Evolutionary conservation across 148 eudicot species (phyloP).

Genomic region (Chenopodium berlandieri): DNA sequence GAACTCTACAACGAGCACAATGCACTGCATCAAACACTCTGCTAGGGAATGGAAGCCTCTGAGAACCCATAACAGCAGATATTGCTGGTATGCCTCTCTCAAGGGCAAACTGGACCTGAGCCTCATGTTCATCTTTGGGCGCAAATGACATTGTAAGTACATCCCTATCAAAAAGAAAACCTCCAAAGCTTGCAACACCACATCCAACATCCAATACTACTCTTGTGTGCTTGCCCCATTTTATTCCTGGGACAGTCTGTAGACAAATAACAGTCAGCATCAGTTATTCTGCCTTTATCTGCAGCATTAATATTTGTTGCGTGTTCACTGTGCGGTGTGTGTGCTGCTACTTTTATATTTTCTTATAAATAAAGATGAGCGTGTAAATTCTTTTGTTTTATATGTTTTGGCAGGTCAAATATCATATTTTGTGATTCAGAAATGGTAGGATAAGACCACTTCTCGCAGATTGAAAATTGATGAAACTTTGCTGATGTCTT

Average conservation of each 20-base stretch:
- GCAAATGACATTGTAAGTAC: constrained; percentile 86
- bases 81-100: constrained; percentile 94
- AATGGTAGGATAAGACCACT: neutral
- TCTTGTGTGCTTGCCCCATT: constrained; percentile 79
- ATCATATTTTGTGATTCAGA: neutral
- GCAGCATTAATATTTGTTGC: neutral
- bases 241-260: constrained; percentile 68
- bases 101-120: constrained; percentile 84
- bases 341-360: neutral
- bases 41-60: constrained; percentile 75
- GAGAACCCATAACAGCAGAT: constrained; percentile 84
- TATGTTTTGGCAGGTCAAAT: neutral
- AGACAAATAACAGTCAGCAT: neutral
- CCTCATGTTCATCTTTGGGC: constrained; percentile 88
- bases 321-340: neutral
- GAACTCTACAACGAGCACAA: constrained; percentile 91
- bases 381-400: too few species aligned
- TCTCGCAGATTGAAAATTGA: neutral
- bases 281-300: neutral
- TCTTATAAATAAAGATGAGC: too few species aligned
- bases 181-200: constrained; percentile 92
- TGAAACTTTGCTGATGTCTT: neutral
- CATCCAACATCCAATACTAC: constrained; percentile 81
- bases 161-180: constrained; percentile 72
- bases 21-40: constrained; percentile 73